Percentiles rank a stretch among this genome's conserved stretches.
These are phyloP conservation scores for Camellia oleifera DNA, from an alignment of 179 eudicot genomes.

Conservation along the genomic window DNA sequence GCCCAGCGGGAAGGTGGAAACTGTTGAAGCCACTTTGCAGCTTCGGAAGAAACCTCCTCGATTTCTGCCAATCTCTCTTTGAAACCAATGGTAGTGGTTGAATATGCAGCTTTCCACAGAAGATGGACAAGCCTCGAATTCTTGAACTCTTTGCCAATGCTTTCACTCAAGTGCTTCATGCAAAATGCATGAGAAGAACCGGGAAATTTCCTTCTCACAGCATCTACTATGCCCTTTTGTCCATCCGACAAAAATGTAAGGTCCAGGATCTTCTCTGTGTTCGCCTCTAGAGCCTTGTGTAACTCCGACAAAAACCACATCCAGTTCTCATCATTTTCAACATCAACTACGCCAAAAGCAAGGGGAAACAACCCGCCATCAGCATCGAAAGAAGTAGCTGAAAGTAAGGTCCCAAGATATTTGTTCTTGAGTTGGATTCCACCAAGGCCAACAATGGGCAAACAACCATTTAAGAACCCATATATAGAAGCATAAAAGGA, in stretches of 20 bases:
- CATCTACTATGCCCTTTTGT: slow-evolving; percentile 42
- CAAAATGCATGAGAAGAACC: slow-evolving; percentile 48
- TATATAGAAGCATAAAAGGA: slow-evolving; percentile 53
- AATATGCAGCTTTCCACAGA: slow-evolving; percentile 50
- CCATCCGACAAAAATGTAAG: slow-evolving; percentile 49
- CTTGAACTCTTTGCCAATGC: slow-evolving; percentile 48
- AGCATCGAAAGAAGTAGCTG: slow-evolving; percentile 60
- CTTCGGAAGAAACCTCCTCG: slow-evolving; percentile 48
- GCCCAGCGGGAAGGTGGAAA: slow-evolving; percentile 48
- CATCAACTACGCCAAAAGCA: slow-evolving; percentile 59
- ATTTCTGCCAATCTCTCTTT: slow-evolving; percentile 51
- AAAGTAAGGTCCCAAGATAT: slow-evolving; percentile 56
- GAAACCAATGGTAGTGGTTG: slow-evolving; percentile 33
- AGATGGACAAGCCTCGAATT: slow-evolving; percentile 48
- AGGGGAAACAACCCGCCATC: slow-evolving; percentile 63
- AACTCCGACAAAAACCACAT: slow-evolving; percentile 62
- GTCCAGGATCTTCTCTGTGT: slow-evolving; percentile 46
- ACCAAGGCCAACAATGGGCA: slow-evolving; percentile 52
- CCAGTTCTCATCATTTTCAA: slow-evolving; percentile 62
- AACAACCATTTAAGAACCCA: slow-evolving; percentile 62
- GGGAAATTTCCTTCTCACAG: slow-evolving; percentile 41
- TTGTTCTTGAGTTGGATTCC: slow-evolving; percentile 50
- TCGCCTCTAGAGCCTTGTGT: slow-evolving; percentile 42
- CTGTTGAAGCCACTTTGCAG: slow-evolving; percentile 47
- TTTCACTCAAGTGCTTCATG: slow-evolving; percentile 48